A percentile compares a stretch with the other conserved stretches of the same genome.
phyloP scores from a whole-genome alignment of 345 rosid genomes.

The Camelina hispida region DNA sequence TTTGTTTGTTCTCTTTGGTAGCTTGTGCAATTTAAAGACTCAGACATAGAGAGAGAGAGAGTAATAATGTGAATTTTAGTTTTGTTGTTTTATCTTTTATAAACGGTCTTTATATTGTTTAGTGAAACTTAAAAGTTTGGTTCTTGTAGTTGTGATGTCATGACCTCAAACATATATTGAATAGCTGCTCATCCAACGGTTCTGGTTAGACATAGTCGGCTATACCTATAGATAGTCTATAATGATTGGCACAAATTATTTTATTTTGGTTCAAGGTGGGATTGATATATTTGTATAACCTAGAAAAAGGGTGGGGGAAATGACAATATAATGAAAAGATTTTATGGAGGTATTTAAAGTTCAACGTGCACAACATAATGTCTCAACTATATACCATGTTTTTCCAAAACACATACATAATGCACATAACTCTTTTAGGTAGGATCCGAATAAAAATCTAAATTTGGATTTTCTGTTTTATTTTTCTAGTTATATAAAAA shows the following conservation, averaged over 20 bases:
- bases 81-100: conserved; percentile 15
- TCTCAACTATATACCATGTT: conserved; percentile 37
- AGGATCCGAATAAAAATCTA: conserved; percentile 2
- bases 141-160: conserved; percentile 31
- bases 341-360: conserved; percentile 15
- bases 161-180: background rate
- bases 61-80: conserved; percentile 11
- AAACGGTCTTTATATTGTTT: conserved; percentile 23
- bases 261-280: background rate
- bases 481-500: conserved; percentile 24
- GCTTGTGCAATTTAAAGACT: conserved; percentile 31
- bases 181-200: background rate
- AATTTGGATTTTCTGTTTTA: conserved; percentile 33
- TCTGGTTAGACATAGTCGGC: background rate
- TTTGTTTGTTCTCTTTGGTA: conserved; percentile 27
- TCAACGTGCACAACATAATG: conserved; percentile 46
- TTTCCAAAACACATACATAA: background rate
- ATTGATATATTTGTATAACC: background rate
- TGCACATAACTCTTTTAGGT: background rate
- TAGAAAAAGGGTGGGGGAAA: background rate
- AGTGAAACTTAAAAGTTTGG: conserved; percentile 33
- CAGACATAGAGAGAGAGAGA: conserved; percentile 1
- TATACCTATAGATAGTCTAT: background rate
- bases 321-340: conserved; percentile 3
- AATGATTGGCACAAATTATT: background rate